phyloP scores from a whole-genome alignment of 2,329 filamentous ascomycete genomes.

The Colletotrichum kahawae region DNA sequence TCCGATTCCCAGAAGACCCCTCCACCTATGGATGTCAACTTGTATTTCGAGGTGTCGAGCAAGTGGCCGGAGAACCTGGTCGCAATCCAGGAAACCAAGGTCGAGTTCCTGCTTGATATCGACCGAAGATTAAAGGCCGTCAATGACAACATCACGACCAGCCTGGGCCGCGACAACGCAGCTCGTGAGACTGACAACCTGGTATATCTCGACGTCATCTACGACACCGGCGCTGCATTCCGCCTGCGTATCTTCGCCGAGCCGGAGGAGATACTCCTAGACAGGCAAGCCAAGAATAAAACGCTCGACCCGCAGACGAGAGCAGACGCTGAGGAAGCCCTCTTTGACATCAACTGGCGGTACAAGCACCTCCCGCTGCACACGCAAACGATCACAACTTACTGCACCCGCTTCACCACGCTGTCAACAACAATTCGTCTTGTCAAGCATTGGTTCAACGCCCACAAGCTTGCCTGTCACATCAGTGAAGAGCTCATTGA shows the following conservation, averaged over 20 bases:
- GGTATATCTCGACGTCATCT: constrained; percentile 81
- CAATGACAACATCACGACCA: constrained; percentile 66
- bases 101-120: constrained; percentile 84
- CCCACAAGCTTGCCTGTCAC: constrained; percentile 79
- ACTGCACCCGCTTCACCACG: constrained; percentile 79
- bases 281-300: constrained; percentile 79
- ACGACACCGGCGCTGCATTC: constrained; percentile 75
- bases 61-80: constrained; percentile 92
- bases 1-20: constrained; percentile 50
- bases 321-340: constrained; percentile 71
- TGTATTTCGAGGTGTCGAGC: constrained; percentile 92
- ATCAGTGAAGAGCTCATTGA: constrained; percentile 84
- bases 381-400: constrained; percentile 79
- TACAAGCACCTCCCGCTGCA: constrained; percentile 79
- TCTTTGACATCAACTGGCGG: constrained; percentile 73
- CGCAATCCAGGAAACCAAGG: constrained; percentile 92
- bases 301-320: constrained; percentile 67
- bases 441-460: constrained; percentile 87
- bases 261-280: constrained; percentile 80
- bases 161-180: constrained; percentile 82
- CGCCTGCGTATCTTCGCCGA: constrained; percentile 89
- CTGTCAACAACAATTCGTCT: constrained; percentile 84
- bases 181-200: constrained; percentile 73
- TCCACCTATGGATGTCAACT: constrained; percentile 74
- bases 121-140: constrained; percentile 70